Evolutionary conservation across 83 land plant genomes (phyloP).

Genomic region (Isoetes engelmannii): DNA sequence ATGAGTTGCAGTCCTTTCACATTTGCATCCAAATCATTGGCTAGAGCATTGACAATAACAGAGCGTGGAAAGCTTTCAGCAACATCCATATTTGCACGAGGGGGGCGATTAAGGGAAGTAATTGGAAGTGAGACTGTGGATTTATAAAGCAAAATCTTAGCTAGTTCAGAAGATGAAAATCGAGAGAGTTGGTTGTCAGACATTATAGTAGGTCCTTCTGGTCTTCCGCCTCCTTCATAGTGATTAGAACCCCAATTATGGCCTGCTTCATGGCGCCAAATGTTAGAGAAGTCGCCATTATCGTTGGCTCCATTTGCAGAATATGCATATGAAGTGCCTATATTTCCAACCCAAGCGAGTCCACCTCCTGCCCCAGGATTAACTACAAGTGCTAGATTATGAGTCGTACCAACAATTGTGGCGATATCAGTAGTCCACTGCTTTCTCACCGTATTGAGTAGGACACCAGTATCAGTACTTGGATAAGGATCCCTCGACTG

Average conservation of each 20-base stretch:
- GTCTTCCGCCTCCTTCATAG: neutral
- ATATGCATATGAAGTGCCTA: neutral
- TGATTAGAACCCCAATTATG: neutral
- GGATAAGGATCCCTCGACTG: neutral
- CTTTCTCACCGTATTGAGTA: neutral
- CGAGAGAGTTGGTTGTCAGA: conserved; percentile 2
- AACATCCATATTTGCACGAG: neutral
- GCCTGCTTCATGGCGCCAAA: neutral
- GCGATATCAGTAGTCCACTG: neutral
- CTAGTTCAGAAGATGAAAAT: neutral
- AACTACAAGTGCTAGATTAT: neutral
- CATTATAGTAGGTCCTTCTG: neutral
- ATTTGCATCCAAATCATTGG: neutral
- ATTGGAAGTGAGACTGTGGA: neutral
- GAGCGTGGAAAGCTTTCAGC: neutral
- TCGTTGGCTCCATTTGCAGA: neutral
- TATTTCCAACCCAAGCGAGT: neutral
- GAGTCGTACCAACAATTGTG: neutral
- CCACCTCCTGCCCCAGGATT: neutral
- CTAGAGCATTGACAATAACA: neutral
- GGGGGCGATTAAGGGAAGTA: neutral
- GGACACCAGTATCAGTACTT: neutral
- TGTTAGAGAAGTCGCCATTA: neutral
- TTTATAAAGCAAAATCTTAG: neutral
- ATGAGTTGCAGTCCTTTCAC: neutral